Base-by-base conservation (phyloP, 768 basidiomycete species). In the Collybia nuda region DNA sequence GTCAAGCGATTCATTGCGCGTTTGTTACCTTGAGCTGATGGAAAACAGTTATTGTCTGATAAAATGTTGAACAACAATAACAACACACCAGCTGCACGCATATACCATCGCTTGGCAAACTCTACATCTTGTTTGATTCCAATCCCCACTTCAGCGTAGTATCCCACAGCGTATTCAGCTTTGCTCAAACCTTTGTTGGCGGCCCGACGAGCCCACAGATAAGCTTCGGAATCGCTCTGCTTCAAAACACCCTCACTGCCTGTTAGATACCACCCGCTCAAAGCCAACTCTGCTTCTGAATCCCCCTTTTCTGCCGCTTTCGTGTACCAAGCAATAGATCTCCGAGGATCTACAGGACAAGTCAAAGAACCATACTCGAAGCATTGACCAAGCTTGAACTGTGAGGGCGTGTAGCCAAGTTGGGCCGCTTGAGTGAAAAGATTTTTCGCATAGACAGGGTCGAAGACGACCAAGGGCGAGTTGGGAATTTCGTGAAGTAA, bases 221-320 rank as follows among this genome's bases (percentile, higher is more conserved):
- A 99, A n/a, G 97, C 97, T 67, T 99, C 97, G 2, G 89, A 90
- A 67, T 99, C 97, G 60, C 91, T 94, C 75, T 98, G 97, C 70
- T 97, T 97, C 61, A 99, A 71, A 1, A 98, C 92, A 2, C 91
- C 91, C 62, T 98, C 96, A 63, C 86, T 92, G 2, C 93, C 93
- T 0, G 96, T 98, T 54, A 99, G 72, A 73, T 98, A 99, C 97
- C 97, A 99, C 21, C 97, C 97, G 56, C 93, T 96, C 53, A 99
- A 69, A 15, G 96, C 94, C 47, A 99, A 78, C 71, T 98, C 97
- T 2, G 94, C 93, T 63, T 98, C 94, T 0, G 92, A 74, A 64
- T 96, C 88, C 1, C 95, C 95, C 70, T 96, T 94, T 70, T 98
- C 94, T 17, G 97, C 97, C 12, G 97, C 97, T 59, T 91, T 93